These are phyloP conservation scores for Thuidium tamariscinum DNA, from an alignment of 225 moss, liverwort and hornwort species.

Conservation along the genomic window DNA sequence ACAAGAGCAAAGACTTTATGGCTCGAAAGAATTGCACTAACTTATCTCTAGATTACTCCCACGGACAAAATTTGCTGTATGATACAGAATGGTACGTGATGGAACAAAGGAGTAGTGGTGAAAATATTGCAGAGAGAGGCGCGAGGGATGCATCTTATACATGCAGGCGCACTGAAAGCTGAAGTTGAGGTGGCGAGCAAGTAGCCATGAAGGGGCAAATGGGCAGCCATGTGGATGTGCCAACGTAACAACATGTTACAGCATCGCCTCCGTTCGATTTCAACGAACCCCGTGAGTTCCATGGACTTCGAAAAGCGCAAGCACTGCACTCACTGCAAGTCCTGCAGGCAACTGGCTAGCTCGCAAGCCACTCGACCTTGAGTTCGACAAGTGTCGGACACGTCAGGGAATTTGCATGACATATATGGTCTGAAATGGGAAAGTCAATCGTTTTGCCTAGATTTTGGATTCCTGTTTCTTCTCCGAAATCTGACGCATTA, in stretches of 20 bases:
- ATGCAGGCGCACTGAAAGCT: background rate
- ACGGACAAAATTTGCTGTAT: background rate
- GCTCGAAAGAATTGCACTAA: background rate
- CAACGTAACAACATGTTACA: background rate
- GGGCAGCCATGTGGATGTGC: constrained; percentile 3
- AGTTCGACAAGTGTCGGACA: background rate
- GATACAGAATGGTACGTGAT: background rate
- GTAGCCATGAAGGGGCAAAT: background rate
- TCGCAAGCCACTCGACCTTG: background rate
- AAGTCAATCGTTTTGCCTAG: no score
- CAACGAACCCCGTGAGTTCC: background rate
- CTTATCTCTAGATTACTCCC: background rate
- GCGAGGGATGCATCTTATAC: background rate
- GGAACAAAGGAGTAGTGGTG: no score
- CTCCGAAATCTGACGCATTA: background rate
- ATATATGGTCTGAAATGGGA: background rate
- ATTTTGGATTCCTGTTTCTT: background rate
- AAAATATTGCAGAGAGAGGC: no score
- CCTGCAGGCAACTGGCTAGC: background rate
- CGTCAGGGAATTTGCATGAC: background rate
- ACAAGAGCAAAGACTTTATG: background rate
- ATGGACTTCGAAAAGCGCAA: background rate
- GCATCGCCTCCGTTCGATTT: background rate
- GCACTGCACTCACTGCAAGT: background rate
- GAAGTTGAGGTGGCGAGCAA: constrained; percentile 5